Base-by-base conservation (phyloP, 257 asterid species). In the Ehretia macrophylla region DNA sequence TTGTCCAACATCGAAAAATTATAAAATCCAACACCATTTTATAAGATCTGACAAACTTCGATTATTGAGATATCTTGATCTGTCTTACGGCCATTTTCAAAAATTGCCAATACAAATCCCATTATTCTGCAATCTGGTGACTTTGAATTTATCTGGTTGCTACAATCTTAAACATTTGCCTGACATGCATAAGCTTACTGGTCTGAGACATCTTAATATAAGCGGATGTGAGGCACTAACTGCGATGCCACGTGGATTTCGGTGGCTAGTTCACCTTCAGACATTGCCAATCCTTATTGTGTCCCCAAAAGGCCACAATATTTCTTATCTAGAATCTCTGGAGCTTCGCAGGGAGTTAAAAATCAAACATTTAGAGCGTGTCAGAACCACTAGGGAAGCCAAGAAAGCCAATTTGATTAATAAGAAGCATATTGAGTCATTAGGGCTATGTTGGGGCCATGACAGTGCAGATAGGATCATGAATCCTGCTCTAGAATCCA, bases 201-300 rank as follows among this genome's bases (percentile, higher is more conserved):
- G 42, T 58, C 65, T 72, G 45, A 57, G 78, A 48, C 78, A 67
- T 62, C 74, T 67, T 42, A 55, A 72, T 14, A 56, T 72, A 51
- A 40, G 12, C 32, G 69, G 66, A 42, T 49, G 69, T 56, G 57
- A 56, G 17, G 61, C 53, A 16, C 42, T 66, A 60, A 62, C 37
- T 14, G 54, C 49, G 48, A 58, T 66, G 58, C 77, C 35, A 27
- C 3, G 6, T 27, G 35, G 6, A 3, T 1, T 27, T 27, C 4
- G 21, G 35, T 27, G 58, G 8, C 45, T 56, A 55, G 58, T 46
- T 50, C 62, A 72, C 44, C 69, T 72, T 56, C 73, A 72, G 58
- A 71, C 72, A 23, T 65, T 60, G 72, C 68, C 64, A 14, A 48
- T 67, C 46, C 65, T 38, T 39, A 65, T 66, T 27, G 72, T 71